These are phyloP conservation scores for Heritiera fomes DNA, from an alignment of 345 rosid species.

Conservation along the genomic window DNA sequence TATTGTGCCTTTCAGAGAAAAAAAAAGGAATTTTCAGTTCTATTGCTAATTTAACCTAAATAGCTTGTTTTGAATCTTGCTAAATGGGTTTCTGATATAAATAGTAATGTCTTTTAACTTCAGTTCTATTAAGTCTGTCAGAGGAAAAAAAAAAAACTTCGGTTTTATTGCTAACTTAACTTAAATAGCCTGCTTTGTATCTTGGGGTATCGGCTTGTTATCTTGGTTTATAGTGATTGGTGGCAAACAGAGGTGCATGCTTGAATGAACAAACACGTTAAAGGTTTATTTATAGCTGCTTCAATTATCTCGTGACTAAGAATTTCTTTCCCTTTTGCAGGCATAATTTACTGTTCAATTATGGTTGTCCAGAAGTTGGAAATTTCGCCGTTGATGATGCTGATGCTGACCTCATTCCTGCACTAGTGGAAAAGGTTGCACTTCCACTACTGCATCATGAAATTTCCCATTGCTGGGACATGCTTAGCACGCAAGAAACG, in stretches of 20 bases:
- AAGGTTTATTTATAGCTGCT: background rate
- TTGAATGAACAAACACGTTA: too few relatives aligned
- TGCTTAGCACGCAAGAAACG: conserved; percentile 75
- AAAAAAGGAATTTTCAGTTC: background rate
- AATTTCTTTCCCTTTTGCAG: conserved; percentile 40
- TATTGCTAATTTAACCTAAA: background rate
- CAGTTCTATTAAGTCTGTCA: too few relatives aligned
- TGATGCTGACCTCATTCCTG: conserved; percentile 86
- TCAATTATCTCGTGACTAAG: conserved; percentile 18
- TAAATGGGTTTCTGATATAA: too few relatives aligned
- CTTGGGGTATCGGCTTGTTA: too few relatives aligned
- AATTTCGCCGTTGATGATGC: conserved; percentile 62
- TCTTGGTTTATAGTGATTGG: too few relatives aligned
- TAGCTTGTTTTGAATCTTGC: too few relatives aligned
- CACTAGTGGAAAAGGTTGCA: conserved; percentile 86
- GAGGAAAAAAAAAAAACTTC: too few relatives aligned
- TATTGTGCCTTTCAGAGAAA: background rate
- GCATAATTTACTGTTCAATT: conserved; percentile 79
- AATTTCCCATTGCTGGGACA: conserved; percentile 87
- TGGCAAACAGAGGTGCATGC: too few relatives aligned
- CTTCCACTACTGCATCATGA: conserved; percentile 82
- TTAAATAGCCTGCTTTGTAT: too few relatives aligned
- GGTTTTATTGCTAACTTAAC: too few relatives aligned
- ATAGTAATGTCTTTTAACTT: too few relatives aligned
- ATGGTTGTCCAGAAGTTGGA: conserved; percentile 79